phyloP scores from a whole-genome alignment of 1,139 yeast genomes.

The Debaryomyces nepalensis region DNA sequence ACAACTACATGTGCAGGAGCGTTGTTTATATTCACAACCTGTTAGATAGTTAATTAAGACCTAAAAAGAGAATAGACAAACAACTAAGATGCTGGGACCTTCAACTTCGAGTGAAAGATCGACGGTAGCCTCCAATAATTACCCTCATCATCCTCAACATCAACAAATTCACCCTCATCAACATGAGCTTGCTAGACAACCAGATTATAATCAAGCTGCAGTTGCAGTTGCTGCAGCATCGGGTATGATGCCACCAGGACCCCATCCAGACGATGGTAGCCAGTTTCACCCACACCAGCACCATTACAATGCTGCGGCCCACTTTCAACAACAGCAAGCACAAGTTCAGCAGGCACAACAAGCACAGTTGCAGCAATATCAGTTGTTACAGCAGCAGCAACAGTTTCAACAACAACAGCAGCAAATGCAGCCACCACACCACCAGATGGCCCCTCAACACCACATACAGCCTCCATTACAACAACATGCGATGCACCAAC shows the following conservation, averaged over 20 bases:
- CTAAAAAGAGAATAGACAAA: conserved; percentile 10
- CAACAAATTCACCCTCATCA: conserved; percentile 17
- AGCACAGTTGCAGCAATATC: conserved; percentile 25
- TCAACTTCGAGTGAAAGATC: conserved; percentile 40
- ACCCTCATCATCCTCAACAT: conserved; percentile 17
- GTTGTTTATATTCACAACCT: conserved; percentile 23
- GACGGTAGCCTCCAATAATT: conserved; percentile 23
- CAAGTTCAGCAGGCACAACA: conserved; percentile 19
- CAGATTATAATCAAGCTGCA: conserved; percentile 26
- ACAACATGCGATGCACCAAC: conserved; percentile 21
- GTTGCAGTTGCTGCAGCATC: conserved; percentile 26
- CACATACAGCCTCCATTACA: conserved; percentile 27
- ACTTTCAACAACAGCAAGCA: conserved; percentile 28
- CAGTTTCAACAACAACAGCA: conserved; percentile 21
- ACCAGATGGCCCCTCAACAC: conserved; percentile 24
- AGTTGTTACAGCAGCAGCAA: conserved; percentile 31
- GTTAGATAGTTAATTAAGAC: conserved; percentile 13
- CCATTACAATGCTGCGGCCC: conserved; percentile 28
- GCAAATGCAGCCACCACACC: conserved; percentile 11
- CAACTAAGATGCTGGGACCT: conserved; percentile 33
- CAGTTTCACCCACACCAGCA: conserved; percentile 32
- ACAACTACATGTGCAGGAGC: conserved; percentile 22
- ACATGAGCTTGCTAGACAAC: conserved; percentile 18
- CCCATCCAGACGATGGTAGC: conserved; percentile 27
- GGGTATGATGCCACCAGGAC: conserved; percentile 20